Base-by-base conservation (phyloP, 1,284 basidiomycete species). In the Ceratobasidium sp. region DNA sequence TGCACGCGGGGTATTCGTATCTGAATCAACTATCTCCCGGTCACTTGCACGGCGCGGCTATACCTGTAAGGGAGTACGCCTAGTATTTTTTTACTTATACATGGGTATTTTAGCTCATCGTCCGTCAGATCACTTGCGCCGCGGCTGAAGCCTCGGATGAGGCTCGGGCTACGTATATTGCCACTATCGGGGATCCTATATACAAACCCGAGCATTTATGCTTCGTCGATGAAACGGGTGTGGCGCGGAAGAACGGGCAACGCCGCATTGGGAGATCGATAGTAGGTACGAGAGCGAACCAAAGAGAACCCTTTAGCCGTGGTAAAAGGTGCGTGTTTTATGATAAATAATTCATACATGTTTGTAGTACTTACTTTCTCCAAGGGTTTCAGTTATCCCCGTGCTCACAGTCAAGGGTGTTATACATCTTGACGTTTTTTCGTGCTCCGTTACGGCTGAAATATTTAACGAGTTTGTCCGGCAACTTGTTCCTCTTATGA, bases 171-270 rank as follows among this genome's bases (percentile, higher is more conserved):
- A 10, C 12, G 17, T 48, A 48, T 48, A 48, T 48, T 10, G 17
- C 17, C 17, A 48, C 46, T 10, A 48, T 48, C 46, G 46, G 46
- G 10, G 46, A 48, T 12, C 12, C 10, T 12, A 17, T 12, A 48
- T 48, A 48, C 17, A 10, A 48, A 17, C 46, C 46, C 46, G 46
- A 48, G 17, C 46, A 48, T 48, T 80, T 73, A 65, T 80, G 81
- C 33, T 56, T 81, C n/a, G 77, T 81, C 7, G 80, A 80, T 79
- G 80, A 81, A 61, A 81, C 80, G 59, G 77, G 71, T 46, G 26
- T 38, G 12, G 80, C 80, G 48, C 80, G 80, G 44, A 77, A 80
- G 50, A 46, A 42, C 15, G 64, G 54, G 7, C 15, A 48, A 42
- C n/a, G 67, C 78, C 23, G 57, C 23, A 65, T 42, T 77, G 12